phyloP scores from a whole-genome alignment of 768 basidiomycete species.

The Podaxis sp. region DNA sequence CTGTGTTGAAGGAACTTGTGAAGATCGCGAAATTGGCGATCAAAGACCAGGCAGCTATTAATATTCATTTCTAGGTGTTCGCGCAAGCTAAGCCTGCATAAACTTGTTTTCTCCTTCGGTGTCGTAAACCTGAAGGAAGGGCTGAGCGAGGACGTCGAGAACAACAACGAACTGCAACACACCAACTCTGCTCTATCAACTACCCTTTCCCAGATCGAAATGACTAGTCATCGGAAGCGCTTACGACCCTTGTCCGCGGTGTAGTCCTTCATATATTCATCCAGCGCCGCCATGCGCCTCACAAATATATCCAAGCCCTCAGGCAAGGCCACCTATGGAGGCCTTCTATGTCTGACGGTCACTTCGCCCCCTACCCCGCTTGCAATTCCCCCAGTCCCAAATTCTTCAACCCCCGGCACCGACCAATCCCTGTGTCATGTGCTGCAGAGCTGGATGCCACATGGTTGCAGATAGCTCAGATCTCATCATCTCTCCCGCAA shows the following conservation, averaged over 20 bases:
- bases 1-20: background rate
- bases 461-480: constrained; percentile 54
- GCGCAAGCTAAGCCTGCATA: background rate
- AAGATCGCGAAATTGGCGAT: too few species aligned
- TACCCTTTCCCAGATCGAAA: constrained; percentile 20
- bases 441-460: constrained; percentile 65
- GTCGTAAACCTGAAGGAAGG: constrained; percentile 46
- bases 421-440: constrained; percentile 61
- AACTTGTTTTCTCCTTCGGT: constrained; percentile 27
- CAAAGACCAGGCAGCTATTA: constrained; percentile 53
- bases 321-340: constrained; percentile 63
- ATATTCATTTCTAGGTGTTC: constrained; percentile 5
- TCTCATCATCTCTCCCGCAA: constrained; percentile 35
- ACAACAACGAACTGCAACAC: constrained; percentile 17
- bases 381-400: constrained; percentile 40
- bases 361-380: constrained; percentile 48
- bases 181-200: constrained; percentile 28
- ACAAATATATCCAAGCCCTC: constrained; percentile 34
- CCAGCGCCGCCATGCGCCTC: constrained; percentile 36
- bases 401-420: constrained; percentile 69
- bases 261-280: constrained; percentile 20
- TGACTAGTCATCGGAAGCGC: constrained; percentile 31
- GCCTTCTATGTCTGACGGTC: constrained; percentile 75
- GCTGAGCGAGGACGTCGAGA: constrained; percentile 38
- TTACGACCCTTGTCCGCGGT: constrained; percentile 25